Percentiles rank a stretch among this genome's conserved stretches.
Conservation (phyloP, 1,284 basidiomycete species). For the Stygiomarasmius scandens region DNA sequence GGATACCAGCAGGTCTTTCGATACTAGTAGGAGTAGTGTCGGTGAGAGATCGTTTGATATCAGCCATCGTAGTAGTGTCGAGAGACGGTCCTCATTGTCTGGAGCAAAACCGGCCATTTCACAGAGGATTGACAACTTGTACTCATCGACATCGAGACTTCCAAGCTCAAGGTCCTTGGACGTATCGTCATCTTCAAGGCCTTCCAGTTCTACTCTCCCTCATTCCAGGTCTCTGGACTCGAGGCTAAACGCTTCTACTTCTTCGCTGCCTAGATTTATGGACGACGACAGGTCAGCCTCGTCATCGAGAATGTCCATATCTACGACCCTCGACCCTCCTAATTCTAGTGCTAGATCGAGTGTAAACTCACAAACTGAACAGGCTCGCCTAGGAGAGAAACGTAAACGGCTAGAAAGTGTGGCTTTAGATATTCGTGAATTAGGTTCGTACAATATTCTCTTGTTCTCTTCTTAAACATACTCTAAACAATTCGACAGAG, state of each 20-base stretch:
- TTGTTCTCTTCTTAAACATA: neutral
- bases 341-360: no score
- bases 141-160: neutral
- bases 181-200: neutral
- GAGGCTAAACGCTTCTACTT: neutral
- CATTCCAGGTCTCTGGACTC: neutral
- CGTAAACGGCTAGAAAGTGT: conserved; percentile 33
- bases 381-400: conserved; percentile 33
- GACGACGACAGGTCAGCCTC: no score
- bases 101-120: conserved; percentile 1
- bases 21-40: conserved; percentile 1
- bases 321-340: no score
- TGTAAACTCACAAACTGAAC: neutral
- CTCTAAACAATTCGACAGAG: conserved; percentile 17
- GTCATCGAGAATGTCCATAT: no score
- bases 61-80: neutral
- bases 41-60: neutral
- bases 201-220: neutral
- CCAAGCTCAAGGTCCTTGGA: neutral
- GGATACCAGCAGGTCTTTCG: conserved; percentile 10
- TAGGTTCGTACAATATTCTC: neutral
- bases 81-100: neutral
- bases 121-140: neutral
- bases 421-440: conserved; percentile 5
- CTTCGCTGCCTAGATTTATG: no score